These are phyloP conservation scores for Dillenia turbinata DNA, from an alignment of 164 flowering plant genomes.

Conservation along the genomic window DNA sequence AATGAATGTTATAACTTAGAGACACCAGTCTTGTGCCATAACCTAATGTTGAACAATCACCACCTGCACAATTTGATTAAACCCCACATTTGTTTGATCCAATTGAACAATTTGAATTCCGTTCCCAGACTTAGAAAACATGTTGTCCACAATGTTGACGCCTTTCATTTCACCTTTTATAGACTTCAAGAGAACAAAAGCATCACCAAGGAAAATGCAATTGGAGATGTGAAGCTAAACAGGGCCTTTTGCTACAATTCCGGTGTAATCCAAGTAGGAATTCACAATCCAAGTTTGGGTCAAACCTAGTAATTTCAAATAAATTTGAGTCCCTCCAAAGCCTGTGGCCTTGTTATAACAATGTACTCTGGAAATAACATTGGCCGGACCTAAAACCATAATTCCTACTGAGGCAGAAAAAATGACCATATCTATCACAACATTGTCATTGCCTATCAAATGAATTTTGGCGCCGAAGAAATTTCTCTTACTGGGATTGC, in stretches of 20 bases:
- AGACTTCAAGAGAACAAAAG: constrained; percentile 7
- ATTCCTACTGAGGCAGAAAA: constrained; percentile 17
- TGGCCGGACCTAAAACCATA: constrained; percentile 16
- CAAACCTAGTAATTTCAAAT: constrained; percentile 6
- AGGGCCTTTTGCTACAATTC: constrained; percentile 18
- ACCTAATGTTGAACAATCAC: too few species aligned
- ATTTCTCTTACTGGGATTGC: constrained; percentile 10
- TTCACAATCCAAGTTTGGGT: constrained; percentile 18
- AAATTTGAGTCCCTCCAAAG: constrained; percentile 18
- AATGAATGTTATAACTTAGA: too few species aligned
- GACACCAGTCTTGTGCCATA: too few species aligned
- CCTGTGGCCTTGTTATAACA: constrained; percentile 21
- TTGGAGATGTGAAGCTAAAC: constrained; percentile 15
- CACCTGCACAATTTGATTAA: constrained; percentile 12
- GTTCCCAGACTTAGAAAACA: constrained; percentile 14
- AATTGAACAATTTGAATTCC: constrained; percentile 11
- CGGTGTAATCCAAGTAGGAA: constrained; percentile 22
- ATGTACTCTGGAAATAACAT: constrained; percentile 18
- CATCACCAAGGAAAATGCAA: constrained; percentile 18
- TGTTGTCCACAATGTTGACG: constrained; percentile 17
- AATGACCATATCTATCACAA: constrained; percentile 16
- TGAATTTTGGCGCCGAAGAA: constrained; percentile 19
- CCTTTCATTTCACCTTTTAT: constrained; percentile 4
- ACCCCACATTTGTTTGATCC: constrained; percentile 8
- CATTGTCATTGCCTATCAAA: constrained; percentile 16